Conservation (phyloP, 371 early-diverging fungal species). For the Apophysomyces elegans region DNA sequence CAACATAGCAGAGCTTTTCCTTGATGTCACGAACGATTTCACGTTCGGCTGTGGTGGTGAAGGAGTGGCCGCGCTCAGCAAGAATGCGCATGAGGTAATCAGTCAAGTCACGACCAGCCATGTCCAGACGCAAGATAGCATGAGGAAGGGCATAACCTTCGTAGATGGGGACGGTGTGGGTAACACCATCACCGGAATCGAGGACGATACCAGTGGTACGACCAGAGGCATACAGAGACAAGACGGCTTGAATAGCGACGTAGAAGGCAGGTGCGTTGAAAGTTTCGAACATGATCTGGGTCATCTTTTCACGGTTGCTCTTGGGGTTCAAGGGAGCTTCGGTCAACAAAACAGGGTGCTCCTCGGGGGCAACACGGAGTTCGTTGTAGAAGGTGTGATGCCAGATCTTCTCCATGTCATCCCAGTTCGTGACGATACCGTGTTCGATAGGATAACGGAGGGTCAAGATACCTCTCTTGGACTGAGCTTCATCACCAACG, state of each 20-base stretch:
- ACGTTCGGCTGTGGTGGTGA: slow-evolving; percentile 99
- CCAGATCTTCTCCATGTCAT: slow-evolving; percentile 99
- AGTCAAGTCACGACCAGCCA: slow-evolving; percentile 97
- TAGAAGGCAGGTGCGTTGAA: slow-evolving; percentile 99
- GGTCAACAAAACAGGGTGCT: slow-evolving; percentile 99
- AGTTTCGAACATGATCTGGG: slow-evolving; percentile 99
- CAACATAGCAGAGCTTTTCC: slow-evolving; percentile 99
- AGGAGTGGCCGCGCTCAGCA: slow-evolving; percentile 98
- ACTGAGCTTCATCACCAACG: slow-evolving; percentile 99
- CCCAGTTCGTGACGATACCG: slow-evolving; percentile 99
- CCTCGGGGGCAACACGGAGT: slow-evolving; percentile 85
- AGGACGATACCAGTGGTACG: slow-evolving; percentile 99
- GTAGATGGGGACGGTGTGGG: slow-evolving; percentile 99
- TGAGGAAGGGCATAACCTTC: slow-evolving; percentile 99
- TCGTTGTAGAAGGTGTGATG: slow-evolving; percentile 98
- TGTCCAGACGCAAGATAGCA: slow-evolving; percentile 98
- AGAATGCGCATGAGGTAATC: slow-evolving; percentile 97
- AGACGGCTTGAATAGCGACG: slow-evolving; percentile 99
- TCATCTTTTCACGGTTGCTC: slow-evolving; percentile 99
- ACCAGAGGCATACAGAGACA: slow-evolving; percentile 98
- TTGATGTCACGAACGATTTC: slow-evolving; percentile 99
- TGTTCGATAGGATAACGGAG: slow-evolving; percentile 99
- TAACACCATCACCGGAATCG: slow-evolving; percentile 99
- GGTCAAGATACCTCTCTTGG: slow-evolving; percentile 99
- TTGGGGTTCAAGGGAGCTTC: slow-evolving; percentile 99